A percentile compares a stretch with the other conserved stretches of the same genome.
Conservation (phyloP, 768 basidiomycete species). For the Tricholoma hemisulphureum region DNA sequence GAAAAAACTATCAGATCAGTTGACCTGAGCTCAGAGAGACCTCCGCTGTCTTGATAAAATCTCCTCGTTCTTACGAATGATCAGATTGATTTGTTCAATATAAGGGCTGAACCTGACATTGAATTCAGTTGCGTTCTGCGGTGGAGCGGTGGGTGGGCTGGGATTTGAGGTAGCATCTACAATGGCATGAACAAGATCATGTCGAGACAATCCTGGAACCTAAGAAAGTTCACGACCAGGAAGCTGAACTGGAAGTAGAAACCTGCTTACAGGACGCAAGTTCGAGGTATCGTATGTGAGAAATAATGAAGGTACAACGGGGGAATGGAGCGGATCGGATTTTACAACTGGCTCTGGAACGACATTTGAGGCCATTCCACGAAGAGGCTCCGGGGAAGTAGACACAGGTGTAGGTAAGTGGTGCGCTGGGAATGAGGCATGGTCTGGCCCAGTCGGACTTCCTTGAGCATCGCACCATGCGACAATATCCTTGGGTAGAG, state of each 20-base stretch:
- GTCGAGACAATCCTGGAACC: constrained; percentile 2
- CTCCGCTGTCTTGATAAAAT: background rate
- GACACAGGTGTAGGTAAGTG: constrained; percentile 25
- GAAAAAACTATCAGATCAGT: no score
- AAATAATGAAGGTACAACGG: constrained; percentile 11
- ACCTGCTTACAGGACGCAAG: constrained; percentile 6
- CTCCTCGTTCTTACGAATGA: constrained; percentile 11
- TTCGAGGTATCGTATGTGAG: background rate
- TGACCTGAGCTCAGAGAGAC: background rate
- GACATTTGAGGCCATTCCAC: constrained; percentile 3
- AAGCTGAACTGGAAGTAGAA: background rate
- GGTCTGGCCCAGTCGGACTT: background rate
- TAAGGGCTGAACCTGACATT: constrained; percentile 18
- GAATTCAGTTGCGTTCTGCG: constrained; percentile 12
- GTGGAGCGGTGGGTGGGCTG: background rate
- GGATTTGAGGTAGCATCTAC: constrained; percentile 15
- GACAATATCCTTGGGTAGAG: constrained; percentile 19
- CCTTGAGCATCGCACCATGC: constrained; percentile 19
- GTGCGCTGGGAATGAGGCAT: constrained; percentile 5
- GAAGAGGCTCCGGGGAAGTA: constrained; percentile 21
- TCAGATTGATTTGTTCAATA: constrained; percentile 6
- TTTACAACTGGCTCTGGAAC: constrained; percentile 4
- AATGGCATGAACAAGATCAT: constrained; percentile 17
- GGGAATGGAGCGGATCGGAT: constrained; percentile 17
- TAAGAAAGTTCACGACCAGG: background rate